Evolutionary conservation across 2,329 filamentous ascomycete species (phyloP).

Genomic region (Leptoxyphium fumago): DNA sequence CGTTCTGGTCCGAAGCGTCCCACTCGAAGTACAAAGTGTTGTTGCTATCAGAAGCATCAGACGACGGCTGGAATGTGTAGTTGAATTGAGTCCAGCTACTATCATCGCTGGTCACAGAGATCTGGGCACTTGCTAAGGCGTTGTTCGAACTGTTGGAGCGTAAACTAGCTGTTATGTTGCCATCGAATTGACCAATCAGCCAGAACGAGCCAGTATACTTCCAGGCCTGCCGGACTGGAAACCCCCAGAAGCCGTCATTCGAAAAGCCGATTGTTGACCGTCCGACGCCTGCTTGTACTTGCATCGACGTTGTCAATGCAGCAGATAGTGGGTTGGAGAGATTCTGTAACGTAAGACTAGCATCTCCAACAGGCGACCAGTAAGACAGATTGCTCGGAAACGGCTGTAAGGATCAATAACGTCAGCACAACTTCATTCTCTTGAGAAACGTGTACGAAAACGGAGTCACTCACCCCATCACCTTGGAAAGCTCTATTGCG

Average conservation of each 20-base stretch:
- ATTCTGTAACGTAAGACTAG: slow-evolving; percentile 32
- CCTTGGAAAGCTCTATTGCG: slow-evolving; percentile 54
- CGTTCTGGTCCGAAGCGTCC: slow-evolving; percentile 19
- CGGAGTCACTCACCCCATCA: slow-evolving; percentile 6
- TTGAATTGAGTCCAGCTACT: slow-evolving; percentile 20
- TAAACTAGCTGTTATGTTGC: slow-evolving; percentile 14
- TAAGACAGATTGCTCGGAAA: slow-evolving; percentile 34
- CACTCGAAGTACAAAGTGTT: slow-evolving; percentile 39
- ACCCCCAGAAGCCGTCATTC: slow-evolving; percentile 27
- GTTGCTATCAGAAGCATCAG: slow-evolving; percentile 32
- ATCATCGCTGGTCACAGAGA: slow-evolving; percentile 14
- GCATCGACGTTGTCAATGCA: slow-evolving; percentile 38
- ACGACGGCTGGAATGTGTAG: slow-evolving; percentile 27
- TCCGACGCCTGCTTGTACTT: slow-evolving; percentile 22
- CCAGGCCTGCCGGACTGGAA: slow-evolving; percentile 12
- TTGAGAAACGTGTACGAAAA: too few species aligned
- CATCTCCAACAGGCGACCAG: slow-evolving; percentile 40
- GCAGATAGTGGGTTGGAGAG: slow-evolving; percentile 36
- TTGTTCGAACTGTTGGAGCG: slow-evolving; percentile 25
- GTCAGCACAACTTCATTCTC: too few species aligned
- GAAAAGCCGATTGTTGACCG: slow-evolving; percentile 26
- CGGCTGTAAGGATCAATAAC: slow-evolving; percentile 17
- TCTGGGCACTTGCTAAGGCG: slow-evolving; percentile 24
- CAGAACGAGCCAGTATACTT: slow-evolving; percentile 23
- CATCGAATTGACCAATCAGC: slow-evolving; percentile 17